A percentile compares a stretch with the other conserved stretches of the same genome.
Conservation (phyloP, 495 filamentous ascomycete species). For the Penicillium atrosanguineum region DNA sequence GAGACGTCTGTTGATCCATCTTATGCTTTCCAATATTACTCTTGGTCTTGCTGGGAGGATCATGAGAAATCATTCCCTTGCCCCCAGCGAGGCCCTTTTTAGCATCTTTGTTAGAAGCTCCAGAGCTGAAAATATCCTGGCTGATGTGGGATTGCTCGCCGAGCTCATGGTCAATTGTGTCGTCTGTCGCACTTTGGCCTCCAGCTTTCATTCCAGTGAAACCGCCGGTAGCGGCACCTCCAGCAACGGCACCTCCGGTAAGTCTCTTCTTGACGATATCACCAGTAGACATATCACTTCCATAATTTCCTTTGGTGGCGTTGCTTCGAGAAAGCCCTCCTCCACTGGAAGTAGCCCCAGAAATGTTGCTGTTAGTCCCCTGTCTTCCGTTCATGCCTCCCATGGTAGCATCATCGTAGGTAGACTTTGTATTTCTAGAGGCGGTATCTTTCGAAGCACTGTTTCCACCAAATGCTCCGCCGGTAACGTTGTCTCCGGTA, state of each 20-base stretch:
- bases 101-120: background rate
- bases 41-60: background rate
- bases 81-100: background rate
- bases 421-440: too few relatives aligned
- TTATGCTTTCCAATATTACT: background rate
- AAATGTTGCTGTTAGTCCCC: too few relatives aligned
- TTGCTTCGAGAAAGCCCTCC: background rate
- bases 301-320: background rate
- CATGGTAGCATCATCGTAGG: too few relatives aligned
- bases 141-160: conserved; percentile 8
- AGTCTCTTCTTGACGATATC: too few relatives aligned
- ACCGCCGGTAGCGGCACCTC: background rate
- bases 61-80: background rate
- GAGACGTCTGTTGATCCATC: background rate
- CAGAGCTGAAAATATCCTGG: conserved; percentile 14
- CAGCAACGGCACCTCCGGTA: background rate
- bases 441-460: background rate
- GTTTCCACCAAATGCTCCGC: background rate
- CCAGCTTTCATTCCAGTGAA: background rate
- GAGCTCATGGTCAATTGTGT: conserved; percentile 10
- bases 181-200: background rate
- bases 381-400: too few relatives aligned
- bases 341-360: background rate
- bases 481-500: background rate
- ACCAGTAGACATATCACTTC: too few relatives aligned